Conservation (phyloP, 495 filamentous ascomycete species). For the Aspergillus incahuasiensis region DNA sequence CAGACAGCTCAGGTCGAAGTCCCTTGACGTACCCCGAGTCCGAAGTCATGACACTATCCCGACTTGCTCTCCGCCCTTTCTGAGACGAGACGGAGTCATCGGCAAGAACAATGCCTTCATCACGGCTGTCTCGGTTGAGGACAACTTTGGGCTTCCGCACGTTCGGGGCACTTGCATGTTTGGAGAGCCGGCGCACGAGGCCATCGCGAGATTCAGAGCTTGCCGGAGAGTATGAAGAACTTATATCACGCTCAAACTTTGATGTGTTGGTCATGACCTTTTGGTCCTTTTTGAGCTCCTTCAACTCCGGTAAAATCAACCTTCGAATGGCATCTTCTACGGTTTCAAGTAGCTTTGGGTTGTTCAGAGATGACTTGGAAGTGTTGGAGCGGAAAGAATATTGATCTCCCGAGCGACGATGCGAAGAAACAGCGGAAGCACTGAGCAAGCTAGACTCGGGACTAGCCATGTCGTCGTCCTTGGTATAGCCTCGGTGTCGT, state of each 20-base stretch:
- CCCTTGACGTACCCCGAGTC: slow-evolving; percentile 44
- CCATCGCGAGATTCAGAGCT: slow-evolving; percentile 60
- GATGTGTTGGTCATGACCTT: slow-evolving; percentile 57
- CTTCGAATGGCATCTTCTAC: slow-evolving; percentile 94
- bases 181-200: slow-evolving; percentile 55
- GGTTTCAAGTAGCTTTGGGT: slow-evolving; percentile 89
- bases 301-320: slow-evolving; percentile 86
- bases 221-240: slow-evolving; percentile 56
- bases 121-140: slow-evolving; percentile 55
- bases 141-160: slow-evolving; percentile 62
- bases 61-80: slow-evolving; percentile 40
- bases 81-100: slow-evolving; percentile 42
- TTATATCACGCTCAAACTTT: slow-evolving; percentile 57
- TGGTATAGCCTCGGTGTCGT: slow-evolving; percentile 57
- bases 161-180: slow-evolving; percentile 66
- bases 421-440: slow-evolving; percentile 62
- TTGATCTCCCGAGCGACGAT: slow-evolving; percentile 65
- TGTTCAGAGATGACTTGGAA: slow-evolving; percentile 86
- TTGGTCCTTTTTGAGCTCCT: slow-evolving; percentile 84
- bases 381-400: slow-evolving; percentile 71
- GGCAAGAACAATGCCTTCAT: slow-evolving; percentile 54
- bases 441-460: slow-evolving; percentile 72
- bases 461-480: slow-evolving; percentile 58
- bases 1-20: slow-evolving; percentile 44
- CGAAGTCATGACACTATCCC: slow-evolving; percentile 45